A percentile compares a stretch with the other conserved stretches of the same genome.
These are phyloP conservation scores for Dryadomyces sulphureus DNA, from an alignment of 2,329 filamentous ascomycete species.

Conservation along the genomic window DNA sequence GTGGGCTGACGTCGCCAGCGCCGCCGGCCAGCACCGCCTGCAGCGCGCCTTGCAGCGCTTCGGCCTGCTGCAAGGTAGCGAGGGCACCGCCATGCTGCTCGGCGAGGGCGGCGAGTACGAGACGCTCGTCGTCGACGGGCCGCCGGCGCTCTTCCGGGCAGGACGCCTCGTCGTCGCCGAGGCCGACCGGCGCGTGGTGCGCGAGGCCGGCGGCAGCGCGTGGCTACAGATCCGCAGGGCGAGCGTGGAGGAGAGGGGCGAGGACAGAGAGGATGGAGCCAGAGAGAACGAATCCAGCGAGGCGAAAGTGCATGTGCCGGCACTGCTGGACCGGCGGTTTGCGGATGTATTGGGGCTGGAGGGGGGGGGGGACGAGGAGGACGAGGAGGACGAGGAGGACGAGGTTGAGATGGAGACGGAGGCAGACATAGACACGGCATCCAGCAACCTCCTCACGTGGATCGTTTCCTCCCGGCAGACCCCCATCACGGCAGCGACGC, in stretches of 20 bases:
- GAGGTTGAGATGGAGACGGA: neutral
- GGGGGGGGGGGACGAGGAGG: neutral
- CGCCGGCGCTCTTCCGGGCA: conserved; percentile 48
- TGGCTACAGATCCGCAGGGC: conserved; percentile 49
- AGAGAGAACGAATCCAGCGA: conserved; percentile 18
- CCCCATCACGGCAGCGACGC: conserved; percentile 31
- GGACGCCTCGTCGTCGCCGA: conserved; percentile 36
- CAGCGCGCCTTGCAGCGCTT: conserved; percentile 49
- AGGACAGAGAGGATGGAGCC: conserved; percentile 7
- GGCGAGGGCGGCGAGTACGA: conserved; percentile 96
- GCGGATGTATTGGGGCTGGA: conserved; percentile 19
- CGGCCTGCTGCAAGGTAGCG: conserved; percentile 46
- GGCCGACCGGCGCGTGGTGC: conserved; percentile 34
- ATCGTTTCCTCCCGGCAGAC: conserved; percentile 12
- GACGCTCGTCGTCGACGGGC: conserved; percentile 76
- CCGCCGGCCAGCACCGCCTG: conserved; percentile 29
- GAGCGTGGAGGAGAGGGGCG: conserved; percentile 28
- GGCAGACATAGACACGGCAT: no score
- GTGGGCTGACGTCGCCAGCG: conserved; percentile 62
- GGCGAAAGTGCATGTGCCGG: conserved; percentile 38
- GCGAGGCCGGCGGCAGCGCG: conserved; percentile 63
- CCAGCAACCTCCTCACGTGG: conserved; percentile 12
- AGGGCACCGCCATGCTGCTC: conserved; percentile 32
- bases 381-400: neutral
- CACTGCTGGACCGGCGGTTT: conserved; percentile 51